Evolutionary conservation across 1,284 basidiomycete species (phyloP).

Genomic region (Naganishia albida): DNA sequence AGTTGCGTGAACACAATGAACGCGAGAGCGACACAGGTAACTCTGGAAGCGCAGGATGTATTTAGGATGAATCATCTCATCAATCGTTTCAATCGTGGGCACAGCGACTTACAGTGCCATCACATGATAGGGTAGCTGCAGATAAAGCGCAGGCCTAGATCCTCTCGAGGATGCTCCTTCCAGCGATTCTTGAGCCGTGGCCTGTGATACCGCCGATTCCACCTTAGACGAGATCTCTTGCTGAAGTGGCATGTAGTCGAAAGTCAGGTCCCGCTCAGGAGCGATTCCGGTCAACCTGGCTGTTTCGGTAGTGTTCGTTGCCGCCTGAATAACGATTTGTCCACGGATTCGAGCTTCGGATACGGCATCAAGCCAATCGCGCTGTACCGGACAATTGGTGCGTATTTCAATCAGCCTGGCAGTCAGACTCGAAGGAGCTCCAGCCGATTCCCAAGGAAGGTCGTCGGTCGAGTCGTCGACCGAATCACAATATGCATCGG

Average conservation of each 20-base stretch:
- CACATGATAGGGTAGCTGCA: background rate
- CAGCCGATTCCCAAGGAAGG: background rate
- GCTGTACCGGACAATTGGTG: background rate
- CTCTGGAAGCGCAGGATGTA: background rate
- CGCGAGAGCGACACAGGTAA: background rate
- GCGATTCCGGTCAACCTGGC: background rate
- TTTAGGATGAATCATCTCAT: background rate
- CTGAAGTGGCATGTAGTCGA: background rate
- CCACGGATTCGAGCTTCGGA: constrained; percentile 12
- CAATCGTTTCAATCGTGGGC: background rate
- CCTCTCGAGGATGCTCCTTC: too few relatives aligned
- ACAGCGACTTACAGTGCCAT: background rate
- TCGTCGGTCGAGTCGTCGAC: background rate
- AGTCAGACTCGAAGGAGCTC: background rate
- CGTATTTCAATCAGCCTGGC: background rate
- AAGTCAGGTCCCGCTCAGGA: background rate
- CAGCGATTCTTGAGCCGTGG: too few relatives aligned
- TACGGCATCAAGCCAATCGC: constrained; percentile 13
- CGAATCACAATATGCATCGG: background rate
- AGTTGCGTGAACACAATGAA: background rate
- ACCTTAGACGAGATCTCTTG: background rate
- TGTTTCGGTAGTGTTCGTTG: background rate
- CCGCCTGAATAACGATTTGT: background rate
- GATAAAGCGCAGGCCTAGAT: too few relatives aligned
- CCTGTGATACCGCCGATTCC: background rate